Conservation (phyloP, 1,284 basidiomycete species). For the Malassezia pachydermatis region DNA sequence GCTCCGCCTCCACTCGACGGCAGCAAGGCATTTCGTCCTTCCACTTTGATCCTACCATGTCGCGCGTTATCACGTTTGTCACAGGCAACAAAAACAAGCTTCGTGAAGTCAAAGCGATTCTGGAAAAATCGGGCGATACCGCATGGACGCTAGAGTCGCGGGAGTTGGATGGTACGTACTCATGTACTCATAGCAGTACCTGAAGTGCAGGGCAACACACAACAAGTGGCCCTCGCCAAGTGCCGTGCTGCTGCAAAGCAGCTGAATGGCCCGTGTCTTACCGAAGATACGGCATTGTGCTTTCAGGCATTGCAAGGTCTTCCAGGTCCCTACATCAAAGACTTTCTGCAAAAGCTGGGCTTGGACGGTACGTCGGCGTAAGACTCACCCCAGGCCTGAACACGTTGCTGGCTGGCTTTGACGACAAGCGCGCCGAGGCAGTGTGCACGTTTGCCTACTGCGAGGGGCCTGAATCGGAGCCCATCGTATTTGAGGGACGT, state of each 20-base stretch:
- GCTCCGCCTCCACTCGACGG: too few species aligned
- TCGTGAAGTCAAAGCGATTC: constrained; percentile 69
- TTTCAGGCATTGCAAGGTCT: constrained; percentile 80
- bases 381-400: constrained; percentile 60
- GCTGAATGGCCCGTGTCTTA: constrained; percentile 70
- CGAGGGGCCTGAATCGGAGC: constrained; percentile 37
- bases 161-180: constrained; percentile 20
- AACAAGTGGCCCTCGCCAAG: constrained; percentile 81
- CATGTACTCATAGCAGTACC: constrained; percentile 57
- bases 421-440: constrained; percentile 69
- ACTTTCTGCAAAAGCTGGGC: constrained; percentile 48
- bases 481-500: constrained; percentile 71
- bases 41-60: constrained; percentile 16
- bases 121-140: constrained; percentile 22
- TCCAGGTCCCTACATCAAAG: constrained; percentile 94
- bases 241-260: constrained; percentile 63
- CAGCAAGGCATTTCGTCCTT: too few species aligned
- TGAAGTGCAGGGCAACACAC: constrained; percentile 84
- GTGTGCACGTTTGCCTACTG: constrained; percentile 92
- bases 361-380: constrained; percentile 10
- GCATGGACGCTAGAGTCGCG: constrained; percentile 16
- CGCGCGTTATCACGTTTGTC: constrained; percentile 57
- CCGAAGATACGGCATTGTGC: constrained; percentile 88
- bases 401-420: constrained; percentile 72
- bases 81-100: constrained; percentile 93